Base-by-base conservation (phyloP, 805 yeast species). In the Pichia kluyveri region DNA sequence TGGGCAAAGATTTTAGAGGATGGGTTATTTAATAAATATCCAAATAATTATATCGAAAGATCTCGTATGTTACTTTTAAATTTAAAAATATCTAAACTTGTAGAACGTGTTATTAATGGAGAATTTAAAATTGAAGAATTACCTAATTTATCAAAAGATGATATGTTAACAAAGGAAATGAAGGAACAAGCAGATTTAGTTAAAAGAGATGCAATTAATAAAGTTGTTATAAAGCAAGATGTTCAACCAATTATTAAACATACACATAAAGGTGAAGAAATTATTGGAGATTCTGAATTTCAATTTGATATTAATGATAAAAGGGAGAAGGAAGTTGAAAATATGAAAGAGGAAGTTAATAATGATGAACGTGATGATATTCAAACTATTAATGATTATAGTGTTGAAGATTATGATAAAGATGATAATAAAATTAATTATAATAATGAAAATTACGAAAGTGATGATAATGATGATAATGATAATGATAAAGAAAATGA, bases 191-290 rank as follows among this genome's bases (percentile, higher is more conserved):
- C 89, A 17, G 84, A 82, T 53, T 77, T 77, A 43, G 86, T 86
- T 11, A 76, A 83, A 45, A 77, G 77, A 50, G 85, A 85, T 61
- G 76, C 83, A 34, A 77, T 86, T 47, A 71, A 79, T 30, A 81
- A 83, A 48, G 74, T 85, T 17, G 84, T 89, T 14, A 66, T 89
- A 44, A 80, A 81, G 40, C 55, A 51, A 34, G 56, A 50, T 1
- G 42, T 54, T 36, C 60, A 88, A 17, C 50, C 51, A 15, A 73
- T 81, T 41, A 78, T 86, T 54, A 73, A 87, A 55, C 73, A 88
- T 57, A 86, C 96, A 4, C 96, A 88, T 61, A 86, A 84, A 62
- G 96, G 96, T 27, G 96, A 89, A 52, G 90, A 85, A 59, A 62
- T 85, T n/a, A 73, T 86, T 7, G 95, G 84, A 40, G 51, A 54